Percentiles rank a stretch among this genome's conserved stretches.
Evolutionary conservation across 129 eudicot species (phyloP).

Genomic region (Gnaphalium uliginosum): DNA sequence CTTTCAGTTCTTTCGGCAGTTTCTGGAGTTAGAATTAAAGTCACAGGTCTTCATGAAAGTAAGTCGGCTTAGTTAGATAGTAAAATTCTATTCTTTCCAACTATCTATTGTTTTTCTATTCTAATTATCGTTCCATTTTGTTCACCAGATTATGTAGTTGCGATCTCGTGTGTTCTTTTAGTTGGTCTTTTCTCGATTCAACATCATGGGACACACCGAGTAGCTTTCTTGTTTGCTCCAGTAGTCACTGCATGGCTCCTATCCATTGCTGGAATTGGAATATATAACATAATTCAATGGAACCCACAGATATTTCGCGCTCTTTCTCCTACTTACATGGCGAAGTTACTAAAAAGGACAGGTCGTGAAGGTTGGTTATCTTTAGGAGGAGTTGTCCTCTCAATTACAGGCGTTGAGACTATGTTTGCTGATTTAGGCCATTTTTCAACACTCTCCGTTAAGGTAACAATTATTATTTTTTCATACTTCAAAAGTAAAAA

Average conservation of each 20-base stretch:
- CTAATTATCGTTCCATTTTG: not conserved
- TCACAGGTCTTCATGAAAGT: slow-evolving; percentile 51
- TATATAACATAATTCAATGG: slow-evolving; percentile 59
- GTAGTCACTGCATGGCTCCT: slow-evolving; percentile 66
- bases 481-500: not conserved
- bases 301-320: slow-evolving; percentile 61
- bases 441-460: slow-evolving; percentile 64
- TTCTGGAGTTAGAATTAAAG: slow-evolving; percentile 50
- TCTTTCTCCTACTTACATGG: slow-evolving; percentile 69
- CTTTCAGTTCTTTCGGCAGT: slow-evolving; percentile 61
- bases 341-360: slow-evolving; percentile 54
- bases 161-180: slow-evolving; percentile 55
- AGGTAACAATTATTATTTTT: slow-evolving; percentile 35
- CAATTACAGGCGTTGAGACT: slow-evolving; percentile 74
- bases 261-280: slow-evolving; percentile 63
- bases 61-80: slow-evolving; percentile 20
- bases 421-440: slow-evolving; percentile 87
- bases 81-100: not conserved
- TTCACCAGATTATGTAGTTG: slow-evolving; percentile 47
- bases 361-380: slow-evolving; percentile 70
- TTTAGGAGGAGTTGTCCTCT: slow-evolving; percentile 69
- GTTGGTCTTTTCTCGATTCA: slow-evolving; percentile 65
- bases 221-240: slow-evolving; percentile 80
- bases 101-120: not conserved
- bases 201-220: slow-evolving; percentile 71